phyloP scores from a whole-genome alignment of 2,329 filamentous ascomycete genomes.

The Botrytis pseudocinerea region DNA sequence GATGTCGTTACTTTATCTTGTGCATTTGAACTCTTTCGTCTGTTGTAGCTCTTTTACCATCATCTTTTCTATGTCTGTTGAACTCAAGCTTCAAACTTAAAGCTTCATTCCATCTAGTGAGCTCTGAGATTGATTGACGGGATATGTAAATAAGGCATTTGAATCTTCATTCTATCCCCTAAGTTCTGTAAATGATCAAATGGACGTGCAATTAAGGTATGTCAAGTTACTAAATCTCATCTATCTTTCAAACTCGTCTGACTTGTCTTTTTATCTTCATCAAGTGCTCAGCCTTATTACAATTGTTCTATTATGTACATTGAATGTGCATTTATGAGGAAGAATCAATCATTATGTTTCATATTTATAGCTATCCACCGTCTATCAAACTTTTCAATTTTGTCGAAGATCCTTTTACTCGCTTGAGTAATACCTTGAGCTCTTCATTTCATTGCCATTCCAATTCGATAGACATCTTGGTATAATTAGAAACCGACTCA shows the following conservation, averaged over 20 bases:
- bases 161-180: too few species aligned
- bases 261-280: background rate
- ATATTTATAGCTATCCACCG: too few species aligned
- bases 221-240: background rate
- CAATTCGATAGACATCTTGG: background rate
- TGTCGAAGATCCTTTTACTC: too few species aligned
- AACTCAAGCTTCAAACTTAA: background rate
- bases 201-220: background rate
- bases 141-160: background rate
- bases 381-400: too few species aligned
- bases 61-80: background rate
- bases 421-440: background rate
- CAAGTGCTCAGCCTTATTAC: too few species aligned
- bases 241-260: background rate
- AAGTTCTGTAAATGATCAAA: too few species aligned
- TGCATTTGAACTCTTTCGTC: background rate
- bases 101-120: background rate
- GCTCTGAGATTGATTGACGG: background rate
- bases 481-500: too few species aligned
- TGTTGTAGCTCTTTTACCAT: background rate
- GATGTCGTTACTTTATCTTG: background rate
- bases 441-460: background rate
- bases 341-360: background rate
- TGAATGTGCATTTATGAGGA: background rate
- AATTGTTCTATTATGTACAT: background rate